Evolutionary conservation across 1,139 yeast genomes (phyloP), one percentile per base, ranked within the genome.

Genomic region (Geotrichum australiense): DNA sequence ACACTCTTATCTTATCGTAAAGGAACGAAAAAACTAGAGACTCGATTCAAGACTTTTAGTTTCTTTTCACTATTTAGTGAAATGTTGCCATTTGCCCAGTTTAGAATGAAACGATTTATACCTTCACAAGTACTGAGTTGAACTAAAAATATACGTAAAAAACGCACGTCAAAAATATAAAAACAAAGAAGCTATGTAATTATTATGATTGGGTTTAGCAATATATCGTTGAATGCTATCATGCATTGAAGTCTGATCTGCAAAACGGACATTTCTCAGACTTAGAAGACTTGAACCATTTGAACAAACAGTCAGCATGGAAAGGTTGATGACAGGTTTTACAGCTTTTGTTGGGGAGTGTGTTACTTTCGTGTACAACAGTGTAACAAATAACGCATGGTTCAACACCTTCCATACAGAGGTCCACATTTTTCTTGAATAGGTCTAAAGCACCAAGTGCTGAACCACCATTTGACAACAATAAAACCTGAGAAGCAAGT

Each of bases 321-420:
- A 89, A 91, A 62, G 82, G 85, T 67, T 93, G 89, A 56, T 78
- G 78, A 70, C 99, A 91, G 0, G 96, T 87, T 11, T 81, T 70
- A 64, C 99, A 91, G 4, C 73, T 74, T 64, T 87, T 89, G 27
- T 86, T 77, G 4, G 99, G 98, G 47, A 91, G 71, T 3, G 96
- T 81, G 56, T 84, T 83, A 56, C 89, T 96, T 52, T 84, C 91
- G 57, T 89, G 95, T 50, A 87, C 68, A 50, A 89, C 81, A 3
- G 94, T 80, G 59, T 89, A 91, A 62, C 99, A 91, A 56, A 91
- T 87, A 4, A 97, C 94, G 70, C 99, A 91, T 49, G 91, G 97
- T 53, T 86, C 96, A 52, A 86, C 87, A 0, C 96, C 96, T 30
- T 63, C 64, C 44, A 89, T 89, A 58, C 89, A 94, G 47, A 84